These are phyloP conservation scores for Taphrina flavorubra DNA, from an alignment of 1,139 yeast species.

Conservation along the genomic window DNA sequence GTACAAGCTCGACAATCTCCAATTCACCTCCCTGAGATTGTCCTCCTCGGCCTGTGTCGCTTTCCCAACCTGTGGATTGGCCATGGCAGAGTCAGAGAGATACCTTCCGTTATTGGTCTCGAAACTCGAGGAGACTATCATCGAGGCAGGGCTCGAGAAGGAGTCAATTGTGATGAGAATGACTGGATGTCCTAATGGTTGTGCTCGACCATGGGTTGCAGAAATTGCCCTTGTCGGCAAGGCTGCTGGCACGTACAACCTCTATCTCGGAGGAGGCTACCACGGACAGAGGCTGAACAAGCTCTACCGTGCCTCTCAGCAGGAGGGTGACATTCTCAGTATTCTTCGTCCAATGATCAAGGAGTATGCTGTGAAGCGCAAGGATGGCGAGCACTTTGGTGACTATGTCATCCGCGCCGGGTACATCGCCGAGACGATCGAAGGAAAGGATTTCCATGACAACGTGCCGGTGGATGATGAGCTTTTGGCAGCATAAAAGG, in stretches of 20 bases:
- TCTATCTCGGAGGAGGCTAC: conserved; percentile 96
- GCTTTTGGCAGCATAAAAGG: conserved; percentile 33
- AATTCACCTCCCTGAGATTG: conserved; percentile 80
- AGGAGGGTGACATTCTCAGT: conserved; percentile 83
- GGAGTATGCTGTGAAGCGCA: conserved; percentile 91
- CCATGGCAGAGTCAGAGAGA: conserved; percentile 98
- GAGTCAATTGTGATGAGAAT: conserved; percentile 96
- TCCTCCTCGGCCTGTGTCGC: conserved; percentile 98
- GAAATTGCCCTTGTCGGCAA: conserved; percentile 96
- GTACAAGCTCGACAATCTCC: conserved; percentile 82
- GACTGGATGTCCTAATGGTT: conserved; percentile 99
- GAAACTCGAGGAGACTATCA: conserved; percentile 81
- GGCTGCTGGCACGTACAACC: conserved; percentile 89
- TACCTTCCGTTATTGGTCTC: conserved; percentile 82
- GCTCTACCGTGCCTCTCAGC: conserved; percentile 83
- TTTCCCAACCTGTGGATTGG: conserved; percentile 97
- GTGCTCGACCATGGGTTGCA: conserved; percentile 98
- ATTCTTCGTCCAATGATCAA: conserved; percentile 84
- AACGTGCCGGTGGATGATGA: conserved; percentile 57
- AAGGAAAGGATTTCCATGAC: conserved; percentile 94
- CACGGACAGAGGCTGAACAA: conserved; percentile 93
- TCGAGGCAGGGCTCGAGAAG: conserved; percentile 90
- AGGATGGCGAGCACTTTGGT: conserved; percentile 93
- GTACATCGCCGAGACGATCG: conserved; percentile 82
- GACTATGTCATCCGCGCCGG: conserved; percentile 88